Evolutionary conservation across 2,329 filamentous ascomycete genomes (phyloP).

Genomic region (Ascochyta fabae): DNA sequence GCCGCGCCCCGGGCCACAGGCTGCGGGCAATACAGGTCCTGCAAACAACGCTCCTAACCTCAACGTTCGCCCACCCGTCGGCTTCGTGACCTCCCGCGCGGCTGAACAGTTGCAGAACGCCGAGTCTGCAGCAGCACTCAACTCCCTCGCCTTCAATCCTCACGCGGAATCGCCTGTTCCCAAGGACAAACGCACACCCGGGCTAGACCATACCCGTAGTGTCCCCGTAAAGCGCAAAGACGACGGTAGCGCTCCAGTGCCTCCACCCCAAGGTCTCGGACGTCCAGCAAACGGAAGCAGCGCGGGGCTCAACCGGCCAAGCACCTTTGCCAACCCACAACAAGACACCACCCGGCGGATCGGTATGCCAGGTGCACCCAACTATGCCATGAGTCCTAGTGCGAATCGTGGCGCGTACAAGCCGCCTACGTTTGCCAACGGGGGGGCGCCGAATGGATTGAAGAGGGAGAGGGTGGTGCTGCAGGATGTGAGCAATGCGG

Average conservation of each 20-base stretch:
- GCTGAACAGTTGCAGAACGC: constrained; percentile 50
- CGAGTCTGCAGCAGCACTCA: constrained; percentile 36
- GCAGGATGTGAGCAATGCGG: constrained; percentile 56
- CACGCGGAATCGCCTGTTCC: constrained; percentile 67
- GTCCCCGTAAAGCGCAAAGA: constrained; percentile 69
- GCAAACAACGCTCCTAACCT: constrained; percentile 23
- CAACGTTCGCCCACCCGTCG: constrained; percentile 43
- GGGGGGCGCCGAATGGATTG: constrained; percentile 22
- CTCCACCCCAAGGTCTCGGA: constrained; percentile 19
- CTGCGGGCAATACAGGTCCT: constrained; percentile 12
- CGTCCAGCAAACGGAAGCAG: constrained; percentile 19
- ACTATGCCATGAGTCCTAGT: constrained; percentile 50
- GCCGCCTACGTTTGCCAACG: constrained; percentile 47
- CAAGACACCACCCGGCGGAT: constrained; percentile 56
- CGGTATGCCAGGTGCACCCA: constrained; percentile 54
- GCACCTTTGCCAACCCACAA: constrained; percentile 58
- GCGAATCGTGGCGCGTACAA: constrained; percentile 55
- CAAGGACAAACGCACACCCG: constrained; percentile 80
- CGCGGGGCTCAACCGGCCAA: constrained; percentile 23
- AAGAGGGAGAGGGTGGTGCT: constrained; percentile 47
- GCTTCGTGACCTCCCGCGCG: constrained; percentile 56
- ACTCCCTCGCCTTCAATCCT: constrained; percentile 55
- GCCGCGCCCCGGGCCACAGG: constrained; percentile 22
- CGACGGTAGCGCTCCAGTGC: constrained; percentile 29
- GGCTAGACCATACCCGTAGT: constrained; percentile 80